Base-by-base conservation (phyloP, 2,329 filamentous ascomycete species). In the Mollisiaceae sp. region DNA sequence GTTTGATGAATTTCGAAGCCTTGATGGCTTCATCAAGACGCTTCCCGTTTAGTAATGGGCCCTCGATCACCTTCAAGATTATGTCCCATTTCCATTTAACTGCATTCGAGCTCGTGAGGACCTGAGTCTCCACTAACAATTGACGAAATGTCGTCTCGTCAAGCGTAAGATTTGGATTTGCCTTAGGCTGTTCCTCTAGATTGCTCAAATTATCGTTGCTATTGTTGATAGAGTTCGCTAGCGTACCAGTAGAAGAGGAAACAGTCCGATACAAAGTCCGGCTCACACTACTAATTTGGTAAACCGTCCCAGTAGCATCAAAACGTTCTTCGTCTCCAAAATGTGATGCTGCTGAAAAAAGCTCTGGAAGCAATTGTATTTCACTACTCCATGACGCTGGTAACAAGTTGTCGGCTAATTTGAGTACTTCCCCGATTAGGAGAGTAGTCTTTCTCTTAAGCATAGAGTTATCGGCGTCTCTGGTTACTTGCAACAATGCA, bases 31-130 rank as follows among this genome's bases (percentile, higher is more conserved):
- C 95, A 71, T 97, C 94, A 4, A 99, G 83, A 12, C 95, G 86
- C 78, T 97, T 97, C 0, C 94, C 90, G 70, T 93, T 97, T 27
- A 93, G 90, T 24, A 99, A 80, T 0, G 96, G 95, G 0, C 95
- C 96, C 75, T 98, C 94, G 41, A 99, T 94, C 60, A 98, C 89
- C 72, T 90, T 91, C 65, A 94, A 85, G 50, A 99, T 93, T 43
- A 97, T 82, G 67, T 97, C 93, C 95, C 96, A 99, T 75, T 97
- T 94, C 95, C 95, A 99, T 77, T 99, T 99, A 45, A 88, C 83
- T 74, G 91, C 97, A 72, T 97, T 97, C 67, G 93, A 93, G 66
- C 92, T 95, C 68, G 90, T 92, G 55, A 98, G 82, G 1, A 99
- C 93, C 62, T 93, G 89, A 4, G 92, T 95, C 67, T 98, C 91